phyloP scores from a whole-genome alignment of 768 basidiomycete genomes.

The Leccinellum rugosiceps region DNA sequence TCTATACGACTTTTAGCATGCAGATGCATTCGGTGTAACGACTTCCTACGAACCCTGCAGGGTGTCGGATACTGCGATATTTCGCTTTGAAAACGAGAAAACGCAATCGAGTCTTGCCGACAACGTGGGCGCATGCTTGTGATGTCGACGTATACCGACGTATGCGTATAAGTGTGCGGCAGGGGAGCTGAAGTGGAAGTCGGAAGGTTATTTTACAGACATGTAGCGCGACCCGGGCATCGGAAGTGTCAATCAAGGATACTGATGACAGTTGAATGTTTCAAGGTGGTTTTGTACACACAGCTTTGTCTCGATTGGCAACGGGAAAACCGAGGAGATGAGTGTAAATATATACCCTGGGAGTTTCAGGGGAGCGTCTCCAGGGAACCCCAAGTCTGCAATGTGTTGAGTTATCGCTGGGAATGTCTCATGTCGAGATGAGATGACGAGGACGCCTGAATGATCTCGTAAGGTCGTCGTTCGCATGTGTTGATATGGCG shows the following conservation, averaged over 20 bases:
- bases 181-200: not conserved
- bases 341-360: conserved; percentile 1
- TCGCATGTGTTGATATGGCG: not conserved
- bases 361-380: not conserved
- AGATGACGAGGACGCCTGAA: not conserved
- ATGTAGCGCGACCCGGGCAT: conserved; percentile 1
- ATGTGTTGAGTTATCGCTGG: not conserved
- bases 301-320: conserved; percentile 9
- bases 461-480: not conserved
- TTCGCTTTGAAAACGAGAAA: not conserved
- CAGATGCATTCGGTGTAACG: not conserved
- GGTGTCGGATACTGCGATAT: not conserved
- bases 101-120: not conserved
- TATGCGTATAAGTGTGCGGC: not conserved
- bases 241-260: conserved; percentile 9
- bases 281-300: conserved; percentile 16
- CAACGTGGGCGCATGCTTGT: not conserved
- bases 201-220: conserved; percentile 1
- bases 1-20: conserved; percentile 65
- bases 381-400: not conserved
- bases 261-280: conserved; percentile 10
- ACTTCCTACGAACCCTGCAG: not conserved
- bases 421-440: not conserved
- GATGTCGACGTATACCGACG: not conserved
- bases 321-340: conserved; percentile 17